phyloP scores from a whole-genome alignment of 331 rosid genomes.

The Rosa hybrid region DNA sequence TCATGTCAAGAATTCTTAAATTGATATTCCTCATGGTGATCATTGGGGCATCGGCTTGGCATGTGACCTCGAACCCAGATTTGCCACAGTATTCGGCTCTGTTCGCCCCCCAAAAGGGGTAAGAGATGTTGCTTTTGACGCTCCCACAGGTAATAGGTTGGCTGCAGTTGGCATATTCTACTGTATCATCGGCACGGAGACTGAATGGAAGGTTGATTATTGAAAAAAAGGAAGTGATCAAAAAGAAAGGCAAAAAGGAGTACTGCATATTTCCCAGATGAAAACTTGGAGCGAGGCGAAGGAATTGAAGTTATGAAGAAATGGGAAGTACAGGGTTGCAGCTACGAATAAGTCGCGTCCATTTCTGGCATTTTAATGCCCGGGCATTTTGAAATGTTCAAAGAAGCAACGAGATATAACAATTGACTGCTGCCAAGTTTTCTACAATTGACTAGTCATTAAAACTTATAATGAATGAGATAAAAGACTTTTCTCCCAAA shows the following conservation, averaged over 20 bases:
- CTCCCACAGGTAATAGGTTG: slow-evolving; percentile 12
- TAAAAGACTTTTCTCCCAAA: too few species aligned
- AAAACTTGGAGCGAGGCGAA: not conserved
- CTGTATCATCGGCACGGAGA: not conserved
- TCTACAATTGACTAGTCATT: too few species aligned
- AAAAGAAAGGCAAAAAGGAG: not conserved
- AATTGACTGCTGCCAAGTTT: too few species aligned
- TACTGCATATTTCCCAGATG: not conserved
- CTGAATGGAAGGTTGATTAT: not conserved
- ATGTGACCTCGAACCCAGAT: slow-evolving; percentile 28
- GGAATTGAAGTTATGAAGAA: not conserved
- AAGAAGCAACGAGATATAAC: too few species aligned
- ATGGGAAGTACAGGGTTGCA: not conserved
- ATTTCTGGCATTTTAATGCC: not conserved
- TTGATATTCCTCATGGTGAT: slow-evolving; percentile 2
- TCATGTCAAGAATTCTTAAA: slow-evolving; percentile 33
- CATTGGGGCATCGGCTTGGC: not conserved
- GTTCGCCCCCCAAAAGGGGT: slow-evolving; percentile 62
- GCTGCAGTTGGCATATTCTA: slow-evolving; percentile 25
- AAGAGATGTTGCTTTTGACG: slow-evolving; percentile 3
- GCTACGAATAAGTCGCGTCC: not conserved
- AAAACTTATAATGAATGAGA: too few species aligned
- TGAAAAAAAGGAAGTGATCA: not conserved
- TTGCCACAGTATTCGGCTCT: slow-evolving; percentile 46
- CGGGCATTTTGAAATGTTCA: not conserved